phyloP scores from a whole-genome alignment of 495 filamentous ascomycete species.

The Annulohypoxylon nitens region DNA sequence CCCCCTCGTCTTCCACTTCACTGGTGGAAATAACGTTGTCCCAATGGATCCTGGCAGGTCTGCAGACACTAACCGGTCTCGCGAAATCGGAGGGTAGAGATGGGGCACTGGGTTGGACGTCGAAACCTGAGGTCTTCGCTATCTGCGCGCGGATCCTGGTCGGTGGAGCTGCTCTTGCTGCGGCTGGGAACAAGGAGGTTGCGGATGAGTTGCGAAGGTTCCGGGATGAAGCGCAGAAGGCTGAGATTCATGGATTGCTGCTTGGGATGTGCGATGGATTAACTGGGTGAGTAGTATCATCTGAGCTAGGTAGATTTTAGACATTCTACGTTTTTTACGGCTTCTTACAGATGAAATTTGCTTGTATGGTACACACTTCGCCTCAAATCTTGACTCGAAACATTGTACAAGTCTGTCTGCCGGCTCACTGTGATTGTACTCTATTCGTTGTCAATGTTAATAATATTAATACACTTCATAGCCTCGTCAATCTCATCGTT shows the following conservation, averaged over 20 bases:
- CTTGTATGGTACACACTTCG: background rate
- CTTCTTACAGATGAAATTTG: too few relatives aligned
- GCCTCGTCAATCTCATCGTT: slow-evolving; percentile 6
- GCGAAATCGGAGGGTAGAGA: slow-evolving; percentile 58
- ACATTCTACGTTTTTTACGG: too few relatives aligned
- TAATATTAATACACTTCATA: background rate
- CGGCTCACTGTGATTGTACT: background rate
- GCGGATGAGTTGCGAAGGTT: slow-evolving; percentile 51
- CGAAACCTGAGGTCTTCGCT: slow-evolving; percentile 77
- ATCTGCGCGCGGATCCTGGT: slow-evolving; percentile 72
- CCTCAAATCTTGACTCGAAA: background rate
- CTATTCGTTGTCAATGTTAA: background rate
- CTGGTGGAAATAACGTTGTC: slow-evolving; percentile 34
- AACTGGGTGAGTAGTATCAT: background rate
- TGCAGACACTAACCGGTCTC: slow-evolving; percentile 62
- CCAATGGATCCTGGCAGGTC: slow-evolving; percentile 70
- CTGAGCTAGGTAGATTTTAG: too few relatives aligned
- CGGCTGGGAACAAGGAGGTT: slow-evolving; percentile 18
- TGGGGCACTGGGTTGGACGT: slow-evolving; percentile 78
- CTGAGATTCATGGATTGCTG: slow-evolving; percentile 52
- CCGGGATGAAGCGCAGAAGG: slow-evolving; percentile 39
- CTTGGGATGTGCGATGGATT: slow-evolving; percentile 49
- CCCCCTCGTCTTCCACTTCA: background rate
- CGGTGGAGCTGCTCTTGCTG: slow-evolving; percentile 56
- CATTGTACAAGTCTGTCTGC: background rate